These are phyloP conservation scores for Pythium dissotocum DNA, from an alignment of 352 stramenopile genomes.

Conservation along the genomic window DNA sequence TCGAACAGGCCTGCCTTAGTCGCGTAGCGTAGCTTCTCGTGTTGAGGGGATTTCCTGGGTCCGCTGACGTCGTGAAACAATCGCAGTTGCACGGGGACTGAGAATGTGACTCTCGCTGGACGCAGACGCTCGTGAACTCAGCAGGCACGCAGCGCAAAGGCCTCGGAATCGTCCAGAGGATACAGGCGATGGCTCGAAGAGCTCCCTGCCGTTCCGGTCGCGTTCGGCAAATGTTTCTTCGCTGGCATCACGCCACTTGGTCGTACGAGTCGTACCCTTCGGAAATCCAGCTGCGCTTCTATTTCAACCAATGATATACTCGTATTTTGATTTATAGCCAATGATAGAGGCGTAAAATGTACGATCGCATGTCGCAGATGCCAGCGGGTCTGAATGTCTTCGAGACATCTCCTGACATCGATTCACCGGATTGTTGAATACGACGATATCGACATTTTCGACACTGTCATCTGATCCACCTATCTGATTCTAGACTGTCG, in stretches of 20 bases:
- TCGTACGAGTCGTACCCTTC: neutral
- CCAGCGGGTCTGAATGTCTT: neutral
- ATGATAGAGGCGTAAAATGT: neutral
- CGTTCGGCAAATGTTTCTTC: constrained; percentile 5
- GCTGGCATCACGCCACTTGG: neutral
- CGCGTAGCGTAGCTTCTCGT: neutral
- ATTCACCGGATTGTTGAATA: neutral
- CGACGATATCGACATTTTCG: neutral
- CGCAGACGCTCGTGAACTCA: neutral
- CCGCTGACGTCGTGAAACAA: neutral
- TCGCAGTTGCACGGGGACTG: neutral
- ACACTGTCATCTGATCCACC: neutral
- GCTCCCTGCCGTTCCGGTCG: constrained; percentile 3
- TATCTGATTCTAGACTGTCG: neutral
- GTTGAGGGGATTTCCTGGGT: neutral
- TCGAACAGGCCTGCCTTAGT: neutral
- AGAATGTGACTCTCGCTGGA: neutral
- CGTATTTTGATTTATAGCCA: neutral
- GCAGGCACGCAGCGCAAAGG: neutral
- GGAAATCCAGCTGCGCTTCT: neutral
- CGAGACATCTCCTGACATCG: neutral
- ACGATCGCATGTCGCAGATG: constrained; percentile 2
- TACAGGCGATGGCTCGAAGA: neutral
- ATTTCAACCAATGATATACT: neutral
- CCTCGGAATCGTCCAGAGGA: neutral